Percentiles rank a stretch among this genome's conserved stretches.
phyloP scores from a whole-genome alignment of 2,329 filamentous ascomycete species.

The Bisporella sp. region DNA sequence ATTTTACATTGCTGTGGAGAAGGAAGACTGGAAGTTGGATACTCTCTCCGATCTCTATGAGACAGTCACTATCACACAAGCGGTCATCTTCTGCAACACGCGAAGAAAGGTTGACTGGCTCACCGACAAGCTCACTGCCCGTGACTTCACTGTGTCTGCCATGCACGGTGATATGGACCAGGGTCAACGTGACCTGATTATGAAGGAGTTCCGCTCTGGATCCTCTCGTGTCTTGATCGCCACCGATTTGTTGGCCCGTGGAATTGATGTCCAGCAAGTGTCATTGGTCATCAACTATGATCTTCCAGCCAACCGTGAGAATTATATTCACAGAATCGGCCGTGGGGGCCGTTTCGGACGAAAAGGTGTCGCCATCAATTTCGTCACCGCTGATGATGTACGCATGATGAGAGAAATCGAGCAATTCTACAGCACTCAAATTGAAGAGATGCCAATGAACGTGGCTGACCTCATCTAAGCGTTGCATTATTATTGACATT shows the following conservation, averaged over 20 bases:
- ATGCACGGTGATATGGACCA: conserved; percentile 99
- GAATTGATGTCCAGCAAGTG: conserved; percentile 99
- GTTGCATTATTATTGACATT: conserved; percentile 12
- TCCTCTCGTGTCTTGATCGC: conserved; percentile 98
- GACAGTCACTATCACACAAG: conserved; percentile 98
- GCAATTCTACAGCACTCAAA: conserved; percentile 99
- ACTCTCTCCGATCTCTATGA: conserved; percentile 98
- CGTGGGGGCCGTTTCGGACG: conserved; percentile 99
- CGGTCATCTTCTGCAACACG: conserved; percentile 99
- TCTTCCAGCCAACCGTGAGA: conserved; percentile 96
- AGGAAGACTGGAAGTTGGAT: conserved; percentile 99
- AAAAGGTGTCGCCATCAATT: conserved; percentile 99
- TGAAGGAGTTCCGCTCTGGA: conserved; percentile 99
- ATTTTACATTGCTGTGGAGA: conserved; percentile 99
- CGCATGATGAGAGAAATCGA: conserved; percentile 99
- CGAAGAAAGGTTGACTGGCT: conserved; percentile 99
- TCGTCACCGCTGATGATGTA: conserved; percentile 97
- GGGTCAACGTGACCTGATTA: conserved; percentile 95
- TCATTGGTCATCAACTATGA: conserved; percentile 99
- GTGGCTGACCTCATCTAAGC: conserved; percentile 68
- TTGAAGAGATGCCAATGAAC: conserved; percentile 99
- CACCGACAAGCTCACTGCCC: conserved; percentile 95
- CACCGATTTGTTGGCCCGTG: conserved; percentile 95
- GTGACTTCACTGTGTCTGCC: conserved; percentile 98
- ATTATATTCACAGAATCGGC: conserved; percentile 99